Base-by-base conservation (phyloP, 768 basidiomycete genomes). In the Rhodotorula kratochvilovae region DNA sequence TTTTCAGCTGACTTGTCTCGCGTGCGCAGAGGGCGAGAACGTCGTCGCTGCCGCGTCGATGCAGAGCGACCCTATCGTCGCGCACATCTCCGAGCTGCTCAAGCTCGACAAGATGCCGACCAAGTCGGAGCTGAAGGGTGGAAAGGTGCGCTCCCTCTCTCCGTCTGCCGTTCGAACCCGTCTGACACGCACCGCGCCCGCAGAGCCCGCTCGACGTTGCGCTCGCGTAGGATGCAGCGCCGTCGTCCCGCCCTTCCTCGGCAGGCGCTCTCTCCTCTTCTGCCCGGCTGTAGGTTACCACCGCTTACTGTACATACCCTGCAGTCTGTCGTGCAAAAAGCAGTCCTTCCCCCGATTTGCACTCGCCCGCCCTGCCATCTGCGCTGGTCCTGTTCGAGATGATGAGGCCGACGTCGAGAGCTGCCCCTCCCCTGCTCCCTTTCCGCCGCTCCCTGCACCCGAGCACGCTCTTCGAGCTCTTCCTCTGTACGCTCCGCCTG, bases 51-150 rank as follows among this genome's bases (percentile, higher is more conserved):
- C 68, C 5, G 72, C 76, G 19, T 71, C 70, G 43, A 76, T 77
- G 76, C 70, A 69, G 67, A 51, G 54, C 10, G 70, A 75, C 31
- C 70, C 70, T 19, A 64, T 75, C 43, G 89, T 92, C 42, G 84
- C 85, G 67, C 88, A 89, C 80, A 86, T 88, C 3, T 87, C 89
- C 16, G 90, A 93, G 80, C 82, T 96, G 42, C 79, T 94, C 74
- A 84, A 90, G 59, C 80, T 92, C 48, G 88, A 86, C 21, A 82
- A 89, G 73, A 93, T 94, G 91, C 91, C 91, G 16, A 84, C 87
- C 10, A 83, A 87, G 11, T 83, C 86, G 15, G 90, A 91, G 77
- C 80, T 96, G 77, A 86, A 83, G 79, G 85, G 79, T 46, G 91
- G 91, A 63, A 90, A 89, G 85, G 70, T 67, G 39, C 33, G 60